Base-by-base conservation (phyloP, 805 yeast genomes). In the Isabelozyma heimii region DNA sequence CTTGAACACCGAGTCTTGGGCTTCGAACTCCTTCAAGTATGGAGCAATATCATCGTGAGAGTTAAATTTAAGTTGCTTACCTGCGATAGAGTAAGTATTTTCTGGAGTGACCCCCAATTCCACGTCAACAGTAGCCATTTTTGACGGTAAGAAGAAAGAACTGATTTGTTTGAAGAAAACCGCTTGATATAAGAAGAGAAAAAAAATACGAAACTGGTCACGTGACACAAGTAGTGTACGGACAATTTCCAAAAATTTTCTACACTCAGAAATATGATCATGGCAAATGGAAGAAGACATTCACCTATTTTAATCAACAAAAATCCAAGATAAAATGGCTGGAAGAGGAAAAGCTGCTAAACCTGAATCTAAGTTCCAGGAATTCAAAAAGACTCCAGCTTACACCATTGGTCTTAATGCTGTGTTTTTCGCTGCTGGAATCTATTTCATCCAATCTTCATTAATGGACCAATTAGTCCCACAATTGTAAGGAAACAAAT, bases 391-490 rank as follows among this genome's bases (percentile, higher is more conserved):
- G 55, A 69, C 85, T 42, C 94, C 94, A 52, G 77, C 76, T 13
- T 87, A 75, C 73, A 83, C 89, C 49, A 73, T 86, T 47, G 76
- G 81, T 44, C 65, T 86, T 41, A 87, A 87, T 67, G 81, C 80
- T 50, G 76, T 75, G 38, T 73, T 86, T 52, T 87, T 88, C 61
- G 80, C 79, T 49, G 73, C 87, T 43, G 94, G 94, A 65, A 87
- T 86, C 56, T 82, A 83, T 20, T 81, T 87, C 66, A 81, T 88
- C 57, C 89, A 85, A 72, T 84, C 91, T 43, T 86, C 91, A 57
- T 69, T 85, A 60, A 85, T 85, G 89, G 92, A 87, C 49, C 80
- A 85, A 81, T 71, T 87, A 72, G 91, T 86, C 59, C 94, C 94
- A 46, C 92, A 87, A 67, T 76, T 74, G 58, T 74, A 69, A 57